These are phyloP conservation scores for Canariomyces notabilis DNA, from an alignment of 2,329 filamentous ascomycete genomes.

Conservation along the genomic window DNA sequence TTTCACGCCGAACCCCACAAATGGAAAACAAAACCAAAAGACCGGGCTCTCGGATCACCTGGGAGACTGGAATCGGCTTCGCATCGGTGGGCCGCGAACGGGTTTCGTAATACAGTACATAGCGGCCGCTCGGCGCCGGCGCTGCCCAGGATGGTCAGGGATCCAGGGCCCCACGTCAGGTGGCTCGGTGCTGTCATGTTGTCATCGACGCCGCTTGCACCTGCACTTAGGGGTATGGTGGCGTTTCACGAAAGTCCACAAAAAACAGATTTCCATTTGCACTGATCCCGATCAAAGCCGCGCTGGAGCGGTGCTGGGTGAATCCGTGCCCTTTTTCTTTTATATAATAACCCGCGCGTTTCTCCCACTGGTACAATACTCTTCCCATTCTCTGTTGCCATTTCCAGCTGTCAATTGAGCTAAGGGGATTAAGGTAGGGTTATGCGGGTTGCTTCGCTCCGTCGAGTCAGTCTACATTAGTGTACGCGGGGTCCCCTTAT, in stretches of 20 bases:
- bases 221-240: conserved; percentile 27
- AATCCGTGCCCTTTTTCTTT: background rate
- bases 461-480: background rate
- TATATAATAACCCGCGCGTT: background rate
- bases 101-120: background rate
- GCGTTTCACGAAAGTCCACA: conserved; percentile 16
- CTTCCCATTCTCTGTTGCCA: background rate
- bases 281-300: conserved; percentile 4
- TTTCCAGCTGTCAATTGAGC: background rate
- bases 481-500: background rate
- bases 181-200: conserved; percentile 18
- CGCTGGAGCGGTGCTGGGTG: background rate
- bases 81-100: background rate
- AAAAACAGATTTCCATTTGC: background rate
- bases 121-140: conserved; percentile 23
- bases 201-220: conserved; percentile 15
- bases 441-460: background rate
- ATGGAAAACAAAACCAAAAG: background rate
- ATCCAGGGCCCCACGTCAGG: conserved; percentile 22
- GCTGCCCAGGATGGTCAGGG: conserved; percentile 10
- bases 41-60: conserved; percentile 2
- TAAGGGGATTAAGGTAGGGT: background rate
- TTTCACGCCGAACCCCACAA: background rate
- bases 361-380: background rate
- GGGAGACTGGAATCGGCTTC: background rate